Percentiles rank a stretch among this genome's conserved stretches.
Evolutionary conservation across 345 rosid species (phyloP).

Genomic region (Eutrema japonicum): DNA sequence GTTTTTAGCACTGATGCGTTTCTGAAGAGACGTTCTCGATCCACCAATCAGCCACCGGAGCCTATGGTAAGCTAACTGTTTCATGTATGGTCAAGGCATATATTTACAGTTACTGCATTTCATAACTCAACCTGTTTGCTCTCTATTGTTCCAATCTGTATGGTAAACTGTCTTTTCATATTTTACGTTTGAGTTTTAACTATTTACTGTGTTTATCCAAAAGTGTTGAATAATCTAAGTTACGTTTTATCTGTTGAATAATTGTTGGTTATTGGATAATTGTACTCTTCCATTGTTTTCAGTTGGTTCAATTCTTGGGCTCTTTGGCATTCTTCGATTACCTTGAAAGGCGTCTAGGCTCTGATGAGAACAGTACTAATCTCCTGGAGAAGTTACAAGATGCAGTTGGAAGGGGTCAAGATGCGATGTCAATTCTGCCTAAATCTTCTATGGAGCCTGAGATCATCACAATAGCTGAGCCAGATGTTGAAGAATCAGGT

Average conservation of each 20-base stretch:
- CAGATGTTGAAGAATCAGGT: conserved; percentile 79
- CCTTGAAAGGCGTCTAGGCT: conserved; percentile 76
- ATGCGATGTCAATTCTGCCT: conserved; percentile 79
- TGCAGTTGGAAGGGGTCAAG: conserved; percentile 95
- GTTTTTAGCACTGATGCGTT: conserved; percentile 90
- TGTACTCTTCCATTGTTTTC: conserved; percentile 40
- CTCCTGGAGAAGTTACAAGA: conserved; percentile 96
- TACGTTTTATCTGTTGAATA: conserved; percentile 11
- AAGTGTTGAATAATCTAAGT: conserved; percentile 15
- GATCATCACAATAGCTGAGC: conserved; percentile 87
- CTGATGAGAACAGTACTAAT: conserved; percentile 71
- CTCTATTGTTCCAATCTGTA: conserved; percentile 7
- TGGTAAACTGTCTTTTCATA: conserved; percentile 27
- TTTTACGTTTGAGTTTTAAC: conserved; percentile 12
- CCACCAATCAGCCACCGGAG: conserved; percentile 86
- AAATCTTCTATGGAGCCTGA: conserved; percentile 70
- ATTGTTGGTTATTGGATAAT: conserved; percentile 4
- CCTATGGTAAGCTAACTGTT: conserved; percentile 71
- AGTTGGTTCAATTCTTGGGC: conserved; percentile 81
- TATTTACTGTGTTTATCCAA: conserved; percentile 18
- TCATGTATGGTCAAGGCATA: conserved; percentile 26
- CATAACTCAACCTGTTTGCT: conserved; percentile 12
- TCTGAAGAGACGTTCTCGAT: conserved; percentile 86
- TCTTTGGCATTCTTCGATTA: conserved; percentile 93
- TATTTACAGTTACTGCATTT: conserved; percentile 24